Evolutionary conservation across 768 basidiomycete species (phyloP), one percentile per base, ranked within the genome.

Genomic region (Amanita molliuscula): DNA sequence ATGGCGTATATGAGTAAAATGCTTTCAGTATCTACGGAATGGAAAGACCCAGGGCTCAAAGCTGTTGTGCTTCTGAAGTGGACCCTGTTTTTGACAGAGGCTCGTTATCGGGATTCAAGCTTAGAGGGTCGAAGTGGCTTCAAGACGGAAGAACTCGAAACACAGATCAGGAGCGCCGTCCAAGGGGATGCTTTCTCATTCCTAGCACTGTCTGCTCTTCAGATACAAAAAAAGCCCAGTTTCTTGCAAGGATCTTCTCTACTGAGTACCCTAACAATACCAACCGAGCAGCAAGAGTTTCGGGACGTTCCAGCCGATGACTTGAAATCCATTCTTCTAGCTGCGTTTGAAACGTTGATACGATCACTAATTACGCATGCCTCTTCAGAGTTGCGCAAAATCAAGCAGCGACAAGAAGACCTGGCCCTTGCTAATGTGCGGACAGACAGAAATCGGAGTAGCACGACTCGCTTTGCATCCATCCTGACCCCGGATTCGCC

Each of bases 361-460:
- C 76, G 84, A 38, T 80, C 81, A 6, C 64, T 87, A 25, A 80
- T 89, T 60, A 81, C 76, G 0, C 82, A 86, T 53, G 85, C 87
- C 2, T 86, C 84, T 6, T 87, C 87, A 0, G 86, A 88, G 62
- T 71, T 88, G 31, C 77, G 85, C 31, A 88, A 88, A 63, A 85
- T 96, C 62, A 89, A 91, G 59, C 88, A 92, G 54, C 70, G 84
- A 26, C 93, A 96, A 61, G 92, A 95, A 63, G 92, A 96, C 60
- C 63, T 84, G 21, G 72, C 84, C 3, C 71, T 89, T 38, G 82
- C 84, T 0, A 81, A 71, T 54, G 76, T 77, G 20, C 75, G 85
- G 9, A 74, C 78, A 3, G 82, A 84, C 60, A 74, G 85, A 23
- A 72, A 77, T 13, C 71, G 82, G 45, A 66, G 73, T 44, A 67